Evolutionary conservation across 1,284 basidiomycete species (phyloP).

Genomic region (Trichosporon sp.): DNA sequence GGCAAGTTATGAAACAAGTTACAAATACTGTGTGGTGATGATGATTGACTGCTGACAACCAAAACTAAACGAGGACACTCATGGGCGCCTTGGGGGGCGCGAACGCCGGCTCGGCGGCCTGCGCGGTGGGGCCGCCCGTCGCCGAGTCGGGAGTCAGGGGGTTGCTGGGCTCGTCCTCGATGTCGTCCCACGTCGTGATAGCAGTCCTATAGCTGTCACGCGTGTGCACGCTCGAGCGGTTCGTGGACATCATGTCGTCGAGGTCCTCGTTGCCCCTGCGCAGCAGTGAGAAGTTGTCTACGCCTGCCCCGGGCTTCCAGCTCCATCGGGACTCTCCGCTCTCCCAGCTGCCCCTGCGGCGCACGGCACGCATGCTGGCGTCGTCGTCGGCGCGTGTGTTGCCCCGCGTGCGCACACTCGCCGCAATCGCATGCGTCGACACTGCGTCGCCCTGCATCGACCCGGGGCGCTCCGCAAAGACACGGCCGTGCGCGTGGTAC

Average conservation of each 20-base stretch:
- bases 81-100: neutral
- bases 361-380: constrained; percentile 28
- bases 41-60: neutral
- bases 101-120: neutral
- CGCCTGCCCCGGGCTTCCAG: constrained; percentile 23
- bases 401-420: constrained; percentile 12
- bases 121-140: neutral
- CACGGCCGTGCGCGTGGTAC: constrained; percentile 12
- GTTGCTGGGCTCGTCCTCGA: neutral
- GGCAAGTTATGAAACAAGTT: neutral
- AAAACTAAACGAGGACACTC: neutral
- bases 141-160: neutral
- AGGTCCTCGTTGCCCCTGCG: constrained; percentile 8
- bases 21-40: neutral
- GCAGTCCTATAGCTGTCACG: constrained; percentile 20
- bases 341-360: constrained; percentile 35
- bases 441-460: constrained; percentile 15
- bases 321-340: constrained; percentile 42
- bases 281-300: constrained; percentile 8
- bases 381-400: constrained; percentile 23
- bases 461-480: constrained; percentile 14
- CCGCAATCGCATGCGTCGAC: constrained; percentile 15
- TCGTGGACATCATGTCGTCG: neutral
- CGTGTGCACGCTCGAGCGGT: constrained; percentile 13
- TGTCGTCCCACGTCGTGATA: constrained; percentile 6